Conservation (phyloP, 345 rosid genomes). For the sweet orange (Citrus sinensis) region DNA sequence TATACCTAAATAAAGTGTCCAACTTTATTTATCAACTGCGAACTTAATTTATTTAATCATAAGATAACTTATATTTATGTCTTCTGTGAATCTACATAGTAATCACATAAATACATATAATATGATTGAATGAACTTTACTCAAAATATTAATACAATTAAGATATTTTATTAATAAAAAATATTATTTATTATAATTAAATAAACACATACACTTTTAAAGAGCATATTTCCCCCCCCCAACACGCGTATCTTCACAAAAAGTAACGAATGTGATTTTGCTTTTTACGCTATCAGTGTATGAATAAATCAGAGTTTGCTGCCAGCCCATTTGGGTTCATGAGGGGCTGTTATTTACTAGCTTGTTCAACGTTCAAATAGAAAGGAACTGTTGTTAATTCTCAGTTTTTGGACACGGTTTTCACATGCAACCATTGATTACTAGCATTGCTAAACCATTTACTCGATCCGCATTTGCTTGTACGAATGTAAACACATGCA, state of each 20-base stretch:
- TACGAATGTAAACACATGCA: too few species aligned
- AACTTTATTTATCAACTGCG: too few species aligned
- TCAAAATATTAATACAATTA: too few species aligned
- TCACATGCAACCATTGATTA: background rate
- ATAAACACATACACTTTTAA: too few species aligned
- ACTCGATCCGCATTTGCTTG: background rate
- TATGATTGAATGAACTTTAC: too few species aligned
- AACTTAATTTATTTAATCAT: too few species aligned
- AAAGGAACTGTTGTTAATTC: background rate
- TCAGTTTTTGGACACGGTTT: background rate
- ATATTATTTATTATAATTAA: too few species aligned
- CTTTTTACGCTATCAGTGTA: too few species aligned
- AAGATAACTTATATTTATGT: too few species aligned
- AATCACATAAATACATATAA: too few species aligned
- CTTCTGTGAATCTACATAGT: rapidly evolving
- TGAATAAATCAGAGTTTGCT: background rate
- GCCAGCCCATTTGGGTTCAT: background rate
- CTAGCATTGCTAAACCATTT: background rate
- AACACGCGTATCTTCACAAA: too few species aligned
- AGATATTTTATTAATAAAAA: too few species aligned
- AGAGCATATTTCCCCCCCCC: rapidly evolving
- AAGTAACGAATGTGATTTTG: background rate
- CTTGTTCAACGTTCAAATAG: background rate
- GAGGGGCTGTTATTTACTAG: background rate
- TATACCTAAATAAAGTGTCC: rapidly evolving